Conservation (phyloP, 306 rosid species). For the Fragaria iinumae region DNA sequence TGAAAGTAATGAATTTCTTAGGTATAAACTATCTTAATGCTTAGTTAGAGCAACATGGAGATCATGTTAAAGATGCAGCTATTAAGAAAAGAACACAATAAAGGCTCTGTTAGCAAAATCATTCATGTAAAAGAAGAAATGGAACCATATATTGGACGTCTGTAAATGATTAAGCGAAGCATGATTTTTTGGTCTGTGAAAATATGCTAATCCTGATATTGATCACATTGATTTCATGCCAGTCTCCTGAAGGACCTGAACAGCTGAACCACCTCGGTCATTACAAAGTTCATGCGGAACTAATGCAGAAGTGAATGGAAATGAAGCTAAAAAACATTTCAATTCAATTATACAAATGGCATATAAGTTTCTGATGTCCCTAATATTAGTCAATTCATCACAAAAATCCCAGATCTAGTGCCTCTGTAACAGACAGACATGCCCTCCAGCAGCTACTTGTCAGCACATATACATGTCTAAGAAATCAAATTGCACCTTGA, state of each 20-base stretch:
- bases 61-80: not conserved
- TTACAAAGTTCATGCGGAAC: not conserved
- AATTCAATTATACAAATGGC: not conserved
- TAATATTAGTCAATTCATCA: not conserved
- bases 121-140: not conserved
- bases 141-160: not conserved
- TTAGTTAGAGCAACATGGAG: not conserved
- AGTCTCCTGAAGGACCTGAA: not conserved
- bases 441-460: not conserved
- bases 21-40: not conserved
- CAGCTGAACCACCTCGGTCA: not conserved
- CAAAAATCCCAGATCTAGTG: not conserved
- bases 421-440: not conserved
- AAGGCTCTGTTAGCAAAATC: not conserved
- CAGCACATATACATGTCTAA: not conserved
- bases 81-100: not conserved
- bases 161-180: not conserved
- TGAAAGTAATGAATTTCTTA: not conserved
- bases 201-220: conserved; percentile 1
- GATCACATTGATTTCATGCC: not conserved
- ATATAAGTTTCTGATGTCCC: not conserved
- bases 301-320: not conserved
- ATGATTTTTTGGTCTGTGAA: not conserved
- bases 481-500: not conserved
- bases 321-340: not conserved